These are phyloP conservation scores for Globisporangium sylvaticum DNA, from an alignment of 352 stramenopile genomes.

Conservation along the genomic window DNA sequence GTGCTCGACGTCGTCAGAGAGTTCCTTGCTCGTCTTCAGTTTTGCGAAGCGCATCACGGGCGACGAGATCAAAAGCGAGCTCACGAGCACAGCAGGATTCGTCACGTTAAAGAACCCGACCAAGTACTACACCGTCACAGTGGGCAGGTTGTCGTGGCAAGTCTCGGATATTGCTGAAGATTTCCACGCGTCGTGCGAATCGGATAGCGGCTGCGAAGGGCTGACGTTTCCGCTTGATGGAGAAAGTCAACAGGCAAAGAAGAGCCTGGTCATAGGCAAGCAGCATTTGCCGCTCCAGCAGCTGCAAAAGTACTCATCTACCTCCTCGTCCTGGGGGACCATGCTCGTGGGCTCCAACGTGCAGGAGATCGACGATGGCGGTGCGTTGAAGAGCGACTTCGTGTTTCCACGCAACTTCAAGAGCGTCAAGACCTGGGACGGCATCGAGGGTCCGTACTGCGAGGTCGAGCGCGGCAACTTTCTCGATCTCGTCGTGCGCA, in stretches of 20 bases:
- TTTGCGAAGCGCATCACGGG: slow-evolving; percentile 49
- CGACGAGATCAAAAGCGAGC: slow-evolving; percentile 28
- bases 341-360: slow-evolving; percentile 38
- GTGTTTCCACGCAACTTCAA: slow-evolving; percentile 48
- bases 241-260: background rate
- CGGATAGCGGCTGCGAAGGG: slow-evolving; percentile 26
- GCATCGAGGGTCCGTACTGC: slow-evolving; percentile 30
- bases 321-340: slow-evolving; percentile 23
- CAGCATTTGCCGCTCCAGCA: slow-evolving; percentile 26
- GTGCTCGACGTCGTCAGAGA: slow-evolving; percentile 26
- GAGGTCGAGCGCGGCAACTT: slow-evolving; percentile 43
- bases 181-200: slow-evolving; percentile 21
- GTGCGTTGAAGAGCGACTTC: slow-evolving; percentile 52
- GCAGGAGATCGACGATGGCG: slow-evolving; percentile 46
- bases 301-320: slow-evolving; percentile 28
- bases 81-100: slow-evolving; percentile 12
- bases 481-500: slow-evolving; percentile 35
- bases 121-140: slow-evolving; percentile 46
- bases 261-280: slow-evolving; percentile 27
- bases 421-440: slow-evolving; percentile 25
- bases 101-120: slow-evolving; percentile 40
- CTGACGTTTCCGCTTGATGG: slow-evolving; percentile 21
- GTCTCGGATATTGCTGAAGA: slow-evolving; percentile 26
- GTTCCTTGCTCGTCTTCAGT: slow-evolving; percentile 48
- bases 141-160: slow-evolving; percentile 37